Conservation (phyloP, 768 basidiomycete genomes). For the Mycena galericulata region DNA sequence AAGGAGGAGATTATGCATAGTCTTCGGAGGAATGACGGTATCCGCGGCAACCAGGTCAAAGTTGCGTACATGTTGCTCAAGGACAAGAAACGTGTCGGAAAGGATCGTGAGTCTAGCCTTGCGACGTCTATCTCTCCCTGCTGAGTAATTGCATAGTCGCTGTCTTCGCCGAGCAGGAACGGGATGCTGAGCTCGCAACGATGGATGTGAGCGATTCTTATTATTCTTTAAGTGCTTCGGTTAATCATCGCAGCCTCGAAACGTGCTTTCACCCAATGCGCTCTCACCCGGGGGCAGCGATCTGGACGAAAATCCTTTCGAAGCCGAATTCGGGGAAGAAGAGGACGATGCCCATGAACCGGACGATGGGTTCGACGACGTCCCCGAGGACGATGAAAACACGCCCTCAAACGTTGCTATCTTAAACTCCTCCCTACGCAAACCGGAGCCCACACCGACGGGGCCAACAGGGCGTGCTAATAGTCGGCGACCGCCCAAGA, state of each 20-base stretch:
- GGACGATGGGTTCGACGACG: slow-evolving; percentile 51
- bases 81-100: slow-evolving; percentile 86
- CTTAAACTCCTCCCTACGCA: slow-evolving; percentile 88
- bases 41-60: slow-evolving; percentile 92
- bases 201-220: slow-evolving; percentile 74
- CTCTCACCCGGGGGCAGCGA: slow-evolving; percentile 73
- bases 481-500: slow-evolving; percentile 51
- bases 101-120: slow-evolving; percentile 76
- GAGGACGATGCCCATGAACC: slow-evolving; percentile 71
- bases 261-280: slow-evolving; percentile 73
- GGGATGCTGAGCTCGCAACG: slow-evolving; percentile 81
- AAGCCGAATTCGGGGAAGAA: slow-evolving; percentile 75
- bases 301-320: slow-evolving; percentile 83
- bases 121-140: not conserved
- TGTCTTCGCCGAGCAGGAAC: slow-evolving; percentile 86
- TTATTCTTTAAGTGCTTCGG: slow-evolving; percentile 15
- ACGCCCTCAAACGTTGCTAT: slow-evolving; percentile 77
- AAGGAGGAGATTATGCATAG: slow-evolving; percentile 92
- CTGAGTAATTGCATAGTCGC: slow-evolving; percentile 61
- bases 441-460: slow-evolving; percentile 34
- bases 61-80: slow-evolving; percentile 95
- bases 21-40: slow-evolving; percentile 84
- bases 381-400: slow-evolving; percentile 47
- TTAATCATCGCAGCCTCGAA: slow-evolving; percentile 66
- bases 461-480: slow-evolving; percentile 30